Evolutionary conservation across 1,284 basidiomycete genomes (phyloP).

Genomic region (Sanguinoderma infundibulare): DNA sequence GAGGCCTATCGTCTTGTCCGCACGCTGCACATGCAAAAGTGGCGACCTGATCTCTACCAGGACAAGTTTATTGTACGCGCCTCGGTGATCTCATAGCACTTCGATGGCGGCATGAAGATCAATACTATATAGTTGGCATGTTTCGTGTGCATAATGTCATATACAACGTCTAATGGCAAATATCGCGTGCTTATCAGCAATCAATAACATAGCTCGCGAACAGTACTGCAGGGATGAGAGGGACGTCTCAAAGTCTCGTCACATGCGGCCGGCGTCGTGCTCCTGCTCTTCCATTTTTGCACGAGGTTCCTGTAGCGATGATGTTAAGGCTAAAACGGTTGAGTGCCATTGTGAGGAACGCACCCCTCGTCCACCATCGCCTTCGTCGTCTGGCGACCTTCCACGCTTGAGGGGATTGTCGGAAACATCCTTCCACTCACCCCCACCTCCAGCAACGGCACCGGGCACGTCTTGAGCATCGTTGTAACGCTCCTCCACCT

Average conservation of each 20-base stretch:
- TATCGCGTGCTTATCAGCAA: not conserved
- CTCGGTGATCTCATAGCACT: slow-evolving; percentile 58
- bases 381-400: slow-evolving; percentile 75
- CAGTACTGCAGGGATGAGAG: not conserved
- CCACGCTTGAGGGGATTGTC: slow-evolving; percentile 60
- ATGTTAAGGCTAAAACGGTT: slow-evolving; percentile 14
- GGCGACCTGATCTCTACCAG: slow-evolving; percentile 40
- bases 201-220: not conserved
- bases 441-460: slow-evolving; percentile 84
- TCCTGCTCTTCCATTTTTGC: slow-evolving; percentile 61
- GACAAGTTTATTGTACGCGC: slow-evolving; percentile 56
- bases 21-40: slow-evolving; percentile 61
- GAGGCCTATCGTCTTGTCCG: slow-evolving; percentile 74
- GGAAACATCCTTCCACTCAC: slow-evolving; percentile 73
- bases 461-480: slow-evolving; percentile 82
- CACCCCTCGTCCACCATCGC: slow-evolving; percentile 58
- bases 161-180: not conserved
- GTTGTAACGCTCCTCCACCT: slow-evolving; percentile 90
- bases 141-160: not conserved
- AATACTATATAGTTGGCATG: not conserved
- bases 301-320: slow-evolving; percentile 49
- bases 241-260: not conserved
- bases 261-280: slow-evolving; percentile 67
- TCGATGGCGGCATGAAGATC: not conserved
- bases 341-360: slow-evolving; percentile 29